Evolutionary conservation across 371 early-diverging fungal genomes (phyloP), one percentile per base, ranked within the genome.

Genomic region (Blastocladiella emersonii): DNA sequence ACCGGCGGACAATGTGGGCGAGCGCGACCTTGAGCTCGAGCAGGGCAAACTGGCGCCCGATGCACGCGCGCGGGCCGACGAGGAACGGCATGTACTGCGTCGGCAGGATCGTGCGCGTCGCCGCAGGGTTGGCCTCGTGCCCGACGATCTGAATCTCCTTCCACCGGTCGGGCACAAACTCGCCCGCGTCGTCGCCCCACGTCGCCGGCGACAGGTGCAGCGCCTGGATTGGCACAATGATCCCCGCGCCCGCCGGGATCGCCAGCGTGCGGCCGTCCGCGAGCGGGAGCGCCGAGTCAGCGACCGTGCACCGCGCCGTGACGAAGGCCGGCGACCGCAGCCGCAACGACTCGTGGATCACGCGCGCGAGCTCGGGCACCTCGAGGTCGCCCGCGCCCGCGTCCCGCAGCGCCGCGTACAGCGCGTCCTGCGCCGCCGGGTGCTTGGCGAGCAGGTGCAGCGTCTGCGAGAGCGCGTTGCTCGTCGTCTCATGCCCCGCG

Each of bases 341-440:
- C 30, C 53, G 53, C 27, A 51, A 30, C 30, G 30, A 13, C 53
- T 51, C 53, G 32, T 51, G 27, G 53, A 51, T 32, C 27, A 51
- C 53, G 27, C 30, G 8, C 30, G 8, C 8, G 30, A 51, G 53
- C 30, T 2, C 30, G 8, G 27, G 30, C 30, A 51, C 30, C 32
- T 51, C 30, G 30, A 51, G 53, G 30, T 30, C 30, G 30, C 12
- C 53, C 1, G 27, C 53, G 45, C 5, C 4, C 53, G 53, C 27
- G n/a, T n/a, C n/a, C n/a, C n/a, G n/a, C 30, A 51, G 34, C 57
- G 34, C 80, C 32, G 70, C 61, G 34, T 78, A 70, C 35, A 78
- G 75, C 32, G 68, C 67, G 49, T 74, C 70, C 67, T 83, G 80
- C 49, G 78, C 67, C 15, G 78, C 74, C 10, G 76, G 76, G 64